Evolutionary conservation across 371 early-diverging fungal species (phyloP).

Genomic region (Zychaea mexicana): DNA sequence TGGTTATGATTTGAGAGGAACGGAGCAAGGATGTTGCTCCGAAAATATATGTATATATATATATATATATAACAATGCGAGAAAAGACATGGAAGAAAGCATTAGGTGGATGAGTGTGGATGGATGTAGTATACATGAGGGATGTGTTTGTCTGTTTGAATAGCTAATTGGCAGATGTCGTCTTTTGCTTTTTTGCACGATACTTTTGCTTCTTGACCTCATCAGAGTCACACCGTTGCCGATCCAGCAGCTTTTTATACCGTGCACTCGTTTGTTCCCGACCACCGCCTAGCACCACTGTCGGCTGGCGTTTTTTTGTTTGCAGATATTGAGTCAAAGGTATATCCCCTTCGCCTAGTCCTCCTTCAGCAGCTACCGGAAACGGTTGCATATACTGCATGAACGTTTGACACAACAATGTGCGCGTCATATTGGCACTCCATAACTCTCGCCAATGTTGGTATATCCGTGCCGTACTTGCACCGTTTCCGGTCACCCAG

Average conservation of each 20-base stretch:
- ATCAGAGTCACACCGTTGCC: constrained; percentile 46
- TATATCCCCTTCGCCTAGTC: not conserved
- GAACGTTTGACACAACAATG: constrained; percentile 31
- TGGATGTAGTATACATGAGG: too few species aligned
- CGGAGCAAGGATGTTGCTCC: too few species aligned
- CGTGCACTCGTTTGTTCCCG: constrained; percentile 24
- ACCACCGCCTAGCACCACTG: constrained; percentile 43
- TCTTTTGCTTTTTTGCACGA: constrained; percentile 35
- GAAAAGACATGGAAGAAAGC: too few species aligned
- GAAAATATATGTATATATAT: too few species aligned
- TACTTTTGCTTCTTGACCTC: constrained; percentile 48
- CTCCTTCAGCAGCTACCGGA: too few species aligned
- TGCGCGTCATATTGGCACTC: constrained; percentile 53
- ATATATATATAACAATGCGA: too few species aligned
- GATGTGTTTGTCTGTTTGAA: too few species aligned
- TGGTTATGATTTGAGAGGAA: too few species aligned
- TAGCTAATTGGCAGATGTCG: not conserved
- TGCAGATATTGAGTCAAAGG: constrained; percentile 10
- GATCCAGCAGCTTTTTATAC: constrained; percentile 32
- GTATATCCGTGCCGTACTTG: constrained; percentile 11
- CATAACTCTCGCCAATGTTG: constrained; percentile 54
- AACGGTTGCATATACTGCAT: constrained; percentile 9
- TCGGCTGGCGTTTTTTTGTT: constrained; percentile 6
- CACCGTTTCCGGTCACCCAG: constrained; percentile 47
- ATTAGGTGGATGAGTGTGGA: too few species aligned